These are phyloP conservation scores for Fusarium heterosporum DNA, from an alignment of 2,329 filamentous ascomycete species.

Conservation along the genomic window DNA sequence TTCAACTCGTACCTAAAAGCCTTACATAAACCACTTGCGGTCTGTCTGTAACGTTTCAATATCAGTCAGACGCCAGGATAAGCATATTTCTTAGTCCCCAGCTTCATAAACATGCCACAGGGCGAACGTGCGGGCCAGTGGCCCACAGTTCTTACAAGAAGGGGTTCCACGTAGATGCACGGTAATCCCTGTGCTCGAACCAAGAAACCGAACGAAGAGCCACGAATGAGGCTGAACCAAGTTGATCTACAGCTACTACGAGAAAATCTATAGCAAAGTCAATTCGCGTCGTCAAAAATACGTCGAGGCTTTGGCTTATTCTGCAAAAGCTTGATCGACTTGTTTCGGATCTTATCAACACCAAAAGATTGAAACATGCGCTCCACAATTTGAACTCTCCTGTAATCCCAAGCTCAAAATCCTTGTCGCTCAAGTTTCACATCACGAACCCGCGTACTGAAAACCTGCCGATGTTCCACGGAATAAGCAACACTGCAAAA, in stretches of 20 bases:
- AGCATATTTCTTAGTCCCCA: slow-evolving; percentile 1
- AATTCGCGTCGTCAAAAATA: not conserved
- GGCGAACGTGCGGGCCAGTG: not conserved
- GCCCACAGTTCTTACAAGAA: not conserved
- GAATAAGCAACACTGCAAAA: not conserved
- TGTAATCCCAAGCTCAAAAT: slow-evolving; percentile 17
- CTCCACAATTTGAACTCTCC: slow-evolving; percentile 15
- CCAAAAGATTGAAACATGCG: slow-evolving; percentile 15
- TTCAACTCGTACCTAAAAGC: accelerated
- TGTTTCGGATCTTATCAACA: not conserved
- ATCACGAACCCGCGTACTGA: not conserved
- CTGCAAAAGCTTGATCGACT: slow-evolving; percentile 1
- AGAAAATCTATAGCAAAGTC: not conserved
- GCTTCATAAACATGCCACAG: not conserved
- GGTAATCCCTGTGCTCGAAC: not conserved
- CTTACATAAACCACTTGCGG: not conserved
- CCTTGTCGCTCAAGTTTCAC: slow-evolving; percentile 10
- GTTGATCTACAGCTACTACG: not conserved
- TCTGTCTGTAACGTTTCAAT: not conserved
- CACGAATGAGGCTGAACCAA: not conserved
- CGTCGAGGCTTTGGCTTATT: not conserved
- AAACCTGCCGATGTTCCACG: slow-evolving; percentile 13
- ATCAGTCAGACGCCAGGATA: not conserved
- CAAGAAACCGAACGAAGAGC: accelerated
- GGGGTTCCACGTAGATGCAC: not conserved